These are phyloP conservation scores for Quercus cerris DNA, from an alignment of 306 rosid species.

Conservation along the genomic window DNA sequence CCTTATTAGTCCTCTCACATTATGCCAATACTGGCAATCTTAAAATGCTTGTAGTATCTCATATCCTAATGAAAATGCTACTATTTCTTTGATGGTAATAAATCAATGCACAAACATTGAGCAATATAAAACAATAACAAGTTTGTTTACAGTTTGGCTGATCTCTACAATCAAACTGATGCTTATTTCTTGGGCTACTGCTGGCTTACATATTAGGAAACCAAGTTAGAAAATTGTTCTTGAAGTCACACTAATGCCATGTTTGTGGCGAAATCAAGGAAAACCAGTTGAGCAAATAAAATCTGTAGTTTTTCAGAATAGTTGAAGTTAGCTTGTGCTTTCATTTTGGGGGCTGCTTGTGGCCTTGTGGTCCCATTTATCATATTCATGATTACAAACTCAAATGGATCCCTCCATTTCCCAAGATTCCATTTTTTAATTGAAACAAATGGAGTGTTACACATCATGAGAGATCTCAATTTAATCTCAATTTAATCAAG, in stretches of 20 bases:
- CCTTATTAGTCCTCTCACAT: neutral
- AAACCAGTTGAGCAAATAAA: neutral
- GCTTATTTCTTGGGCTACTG: neutral
- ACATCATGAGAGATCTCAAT: neutral
- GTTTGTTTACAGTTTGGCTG: neutral
- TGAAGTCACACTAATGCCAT: neutral
- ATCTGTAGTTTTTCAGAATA: neutral
- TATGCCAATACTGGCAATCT: neutral
- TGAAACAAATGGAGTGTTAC: neutral
- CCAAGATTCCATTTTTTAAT: neutral
- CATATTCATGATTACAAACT: neutral
- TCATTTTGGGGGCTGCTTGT: neutral
- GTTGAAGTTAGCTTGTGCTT: neutral
- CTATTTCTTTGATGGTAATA: neutral
- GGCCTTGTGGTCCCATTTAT: neutral
- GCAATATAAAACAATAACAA: neutral
- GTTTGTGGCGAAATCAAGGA: neutral
- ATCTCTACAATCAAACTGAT: neutral
- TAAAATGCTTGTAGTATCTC: neutral
- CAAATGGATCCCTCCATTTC: neutral
- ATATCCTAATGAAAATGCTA: neutral
- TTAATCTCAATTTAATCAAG: too few relatives aligned
- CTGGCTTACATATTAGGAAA: neutral
- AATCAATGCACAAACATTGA: neutral
- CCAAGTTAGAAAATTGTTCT: neutral